Conservation (phyloP, 129 eudicot species). For the Ambrosia artemisiifolia region DNA sequence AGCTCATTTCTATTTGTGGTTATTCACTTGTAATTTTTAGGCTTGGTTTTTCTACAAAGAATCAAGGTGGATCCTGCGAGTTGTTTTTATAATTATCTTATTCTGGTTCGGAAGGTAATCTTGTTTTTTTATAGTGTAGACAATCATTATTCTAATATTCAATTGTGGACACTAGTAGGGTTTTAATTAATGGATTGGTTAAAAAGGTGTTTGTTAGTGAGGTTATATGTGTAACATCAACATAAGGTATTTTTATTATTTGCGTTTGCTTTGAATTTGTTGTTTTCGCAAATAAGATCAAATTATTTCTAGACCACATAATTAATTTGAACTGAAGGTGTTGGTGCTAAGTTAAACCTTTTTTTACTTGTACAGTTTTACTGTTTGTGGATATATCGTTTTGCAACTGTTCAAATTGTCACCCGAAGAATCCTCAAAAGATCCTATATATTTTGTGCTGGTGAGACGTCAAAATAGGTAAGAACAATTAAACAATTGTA, state of each 20-base stretch:
- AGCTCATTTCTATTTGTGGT: background rate
- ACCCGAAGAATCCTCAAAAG: background rate
- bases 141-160: too few relatives aligned
- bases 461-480: background rate
- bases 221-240: too few relatives aligned
- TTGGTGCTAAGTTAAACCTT: background rate
- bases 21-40: background rate
- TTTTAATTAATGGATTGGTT: too few relatives aligned
- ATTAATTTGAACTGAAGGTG: too few relatives aligned
- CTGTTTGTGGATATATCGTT: background rate
- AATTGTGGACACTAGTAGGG: too few relatives aligned
- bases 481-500: too few relatives aligned
- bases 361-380: background rate
- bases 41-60: constrained; percentile 23
- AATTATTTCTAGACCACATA: too few relatives aligned
- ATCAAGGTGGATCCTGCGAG: constrained; percentile 12
- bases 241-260: too few relatives aligned
- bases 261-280: too few relatives aligned
- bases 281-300: too few relatives aligned
- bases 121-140: too few relatives aligned
- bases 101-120: constrained; percentile 10
- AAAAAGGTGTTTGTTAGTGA: too few relatives aligned
- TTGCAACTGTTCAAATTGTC: background rate
- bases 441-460: background rate
- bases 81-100: background rate